Base-by-base conservation (phyloP, 371 early-diverging fungal genomes). In the Zychaea mexicana region DNA sequence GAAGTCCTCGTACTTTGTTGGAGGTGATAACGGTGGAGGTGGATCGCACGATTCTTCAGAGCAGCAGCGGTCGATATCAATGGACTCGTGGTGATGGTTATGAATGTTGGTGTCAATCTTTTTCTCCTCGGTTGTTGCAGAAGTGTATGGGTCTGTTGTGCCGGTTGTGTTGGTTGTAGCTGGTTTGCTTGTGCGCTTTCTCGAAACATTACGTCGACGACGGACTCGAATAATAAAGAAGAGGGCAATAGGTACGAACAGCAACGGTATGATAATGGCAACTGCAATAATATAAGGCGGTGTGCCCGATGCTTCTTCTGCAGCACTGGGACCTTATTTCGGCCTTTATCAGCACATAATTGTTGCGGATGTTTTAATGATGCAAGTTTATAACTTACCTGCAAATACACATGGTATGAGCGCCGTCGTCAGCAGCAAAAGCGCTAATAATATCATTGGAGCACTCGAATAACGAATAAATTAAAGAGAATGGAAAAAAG, bases 241-340 rank as follows among this genome's bases (percentile, higher is more conserved):
- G 36, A 49, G 28, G 7, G 38, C 27, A 6, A 61, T 24, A 19
- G 58, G 49, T 42, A 67, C 26, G 0, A 49, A 21, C 6, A 64
- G 26, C 17, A 74, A 57, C 1, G 32, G 52, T 26, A 65, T 33
- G 8, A 62, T 19, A 55, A 70, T 45, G 10, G 66, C 47, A 2
- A 66, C 47, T 30, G 69, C 72, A 33, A 74, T 64, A 21, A 62
- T 67, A 67, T 69, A 74, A 9, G 39, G 17, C 3, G 62, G 62
- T 21, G 36, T 39, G 2, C 52, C 28, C 5, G 33, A 6, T 13
- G 17, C 19, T 22, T 22, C 24, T 0, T 3, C 15, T 15, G 4
- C 42, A 7, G n/a, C n/a, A n/a, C n/a, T n/a, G n/a, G 42, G 42
- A 12, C 6, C 42, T 42, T 42, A 17, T 42, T 42, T 33, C 12